Conservation (phyloP, 805 yeast genomes). For the Ascoidea rubescens region DNA sequence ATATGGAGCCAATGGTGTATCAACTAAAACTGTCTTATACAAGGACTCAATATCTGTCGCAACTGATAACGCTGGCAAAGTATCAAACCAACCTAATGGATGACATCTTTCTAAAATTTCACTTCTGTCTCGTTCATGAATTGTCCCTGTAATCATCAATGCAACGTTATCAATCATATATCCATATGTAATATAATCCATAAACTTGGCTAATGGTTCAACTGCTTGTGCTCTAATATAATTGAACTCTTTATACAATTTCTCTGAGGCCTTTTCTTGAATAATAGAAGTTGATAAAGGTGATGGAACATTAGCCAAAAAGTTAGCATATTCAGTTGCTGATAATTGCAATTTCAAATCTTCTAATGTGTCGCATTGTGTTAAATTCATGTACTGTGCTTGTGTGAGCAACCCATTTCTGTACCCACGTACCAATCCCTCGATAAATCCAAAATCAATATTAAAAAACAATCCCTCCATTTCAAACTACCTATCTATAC, state of each 20-base stretch:
- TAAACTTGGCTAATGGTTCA: conserved; percentile 64
- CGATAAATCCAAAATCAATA: conserved; percentile 80
- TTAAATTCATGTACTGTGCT: conserved; percentile 78
- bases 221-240: conserved; percentile 76
- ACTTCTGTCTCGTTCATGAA: conserved; percentile 83
- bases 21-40: conserved; percentile 83
- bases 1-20: conserved; percentile 95
- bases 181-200: conserved; percentile 89
- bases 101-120: conserved; percentile 87
- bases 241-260: conserved; percentile 71
- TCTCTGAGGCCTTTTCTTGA: conserved; percentile 63
- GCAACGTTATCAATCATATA: conserved; percentile 98
- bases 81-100: conserved; percentile 97
- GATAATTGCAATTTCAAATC: conserved; percentile 89
- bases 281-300: conserved; percentile 80
- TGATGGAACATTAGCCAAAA: conserved; percentile 68
- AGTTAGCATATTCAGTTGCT: conserved; percentile 92
- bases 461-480: conserved; percentile 96
- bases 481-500: neutral
- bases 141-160: conserved; percentile 90
- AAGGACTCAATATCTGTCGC: conserved; percentile 93
- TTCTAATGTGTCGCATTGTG: conserved; percentile 92
- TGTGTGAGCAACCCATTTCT: conserved; percentile 65
- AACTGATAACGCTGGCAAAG: conserved; percentile 85
- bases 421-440: conserved; percentile 91